Percentiles rank a stretch among this genome's conserved stretches.
Conservation (phyloP, 306 rosid genomes). For the Begonia peltatifolia region DNA sequence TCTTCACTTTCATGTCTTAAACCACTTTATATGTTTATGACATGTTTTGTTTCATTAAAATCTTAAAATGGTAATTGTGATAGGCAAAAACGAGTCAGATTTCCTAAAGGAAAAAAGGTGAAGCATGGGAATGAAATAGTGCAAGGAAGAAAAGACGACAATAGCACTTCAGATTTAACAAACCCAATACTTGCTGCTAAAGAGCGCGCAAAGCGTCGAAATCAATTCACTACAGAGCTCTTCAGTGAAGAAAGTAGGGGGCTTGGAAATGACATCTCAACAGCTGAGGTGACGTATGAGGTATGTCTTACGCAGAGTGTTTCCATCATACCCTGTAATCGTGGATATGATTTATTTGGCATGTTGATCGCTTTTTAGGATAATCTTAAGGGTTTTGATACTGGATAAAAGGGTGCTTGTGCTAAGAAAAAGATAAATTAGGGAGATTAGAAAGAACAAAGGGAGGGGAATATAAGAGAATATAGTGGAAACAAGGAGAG, state of each 20-base stretch:
- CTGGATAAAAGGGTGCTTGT: too few species aligned
- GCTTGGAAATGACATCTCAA: slow-evolving; percentile 19
- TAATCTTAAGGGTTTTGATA: too few species aligned
- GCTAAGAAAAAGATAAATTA: too few species aligned
- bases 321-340: too few species aligned
- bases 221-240: slow-evolving; percentile 41
- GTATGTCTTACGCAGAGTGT: slow-evolving; percentile 14
- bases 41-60: background rate
- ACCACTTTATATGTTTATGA: too few species aligned
- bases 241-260: slow-evolving; percentile 33
- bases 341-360: too few species aligned
- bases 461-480: too few species aligned
- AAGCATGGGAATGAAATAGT: slow-evolving; percentile 34
- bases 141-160: slow-evolving; percentile 20
- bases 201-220: slow-evolving; percentile 44
- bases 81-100: slow-evolving; percentile 44
- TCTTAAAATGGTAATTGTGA: background rate
- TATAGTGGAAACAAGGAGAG: too few species aligned
- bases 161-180: slow-evolving; percentile 11
- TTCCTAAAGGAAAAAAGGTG: slow-evolving; percentile 86
- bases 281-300: slow-evolving; percentile 54
- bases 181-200: slow-evolving; percentile 50
- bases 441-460: too few species aligned
- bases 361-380: too few species aligned
- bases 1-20: too few species aligned